Base-by-base conservation (phyloP, 1,139 yeast genomes). In the Magnusiomyces tetraspermus region DNA sequence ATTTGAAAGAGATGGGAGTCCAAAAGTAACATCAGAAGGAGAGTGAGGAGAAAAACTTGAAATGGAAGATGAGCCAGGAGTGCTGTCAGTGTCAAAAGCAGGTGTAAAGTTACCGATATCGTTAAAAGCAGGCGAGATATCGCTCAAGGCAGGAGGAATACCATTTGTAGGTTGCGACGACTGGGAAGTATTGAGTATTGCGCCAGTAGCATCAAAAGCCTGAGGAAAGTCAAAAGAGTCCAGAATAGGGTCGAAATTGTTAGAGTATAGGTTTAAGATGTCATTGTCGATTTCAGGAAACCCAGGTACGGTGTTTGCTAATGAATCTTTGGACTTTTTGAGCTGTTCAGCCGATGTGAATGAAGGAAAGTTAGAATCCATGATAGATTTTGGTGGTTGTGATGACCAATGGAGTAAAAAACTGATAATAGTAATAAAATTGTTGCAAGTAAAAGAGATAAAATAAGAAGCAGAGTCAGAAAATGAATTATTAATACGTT, bases 31-130 rank as follows among this genome's bases (percentile, higher is more conserved):
- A 15, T 41, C 45, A 15, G 41, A 22, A 17, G 55, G 55, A n/a
- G 53, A 50, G n/a, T 48, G 45, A 2, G 55, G 53, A 10, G 55
- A 53, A 10, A 53, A 30, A 23, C 53, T 43, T 5, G 53, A 50
- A 13, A 48, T 50, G 13, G 37, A 21, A n/a, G 51, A 47, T 28
- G n/a, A n/a, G 15, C 44, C 51, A 19, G 53, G 55, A 11, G 55
- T 50, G 28, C 48, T 43, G 19, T 50, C 53, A 33, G 23, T 37
- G 19, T 48, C 53, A 2, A 53, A 38, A 11, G 48, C 46, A 13
- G 51, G 55, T 2, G 19, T 41, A 13, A 45, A 26, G 22, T 28
- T 37, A 1, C 19, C 10, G 10, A 21, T 21, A 17, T 33, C 49
- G 21, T 22, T 26, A 15, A 21, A 30, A 23, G 31, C 10, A 8